Evolutionary conservation across 2,329 filamentous ascomycete species (phyloP).

Genomic region (Pyrenophora tritici-repentis): DNA sequence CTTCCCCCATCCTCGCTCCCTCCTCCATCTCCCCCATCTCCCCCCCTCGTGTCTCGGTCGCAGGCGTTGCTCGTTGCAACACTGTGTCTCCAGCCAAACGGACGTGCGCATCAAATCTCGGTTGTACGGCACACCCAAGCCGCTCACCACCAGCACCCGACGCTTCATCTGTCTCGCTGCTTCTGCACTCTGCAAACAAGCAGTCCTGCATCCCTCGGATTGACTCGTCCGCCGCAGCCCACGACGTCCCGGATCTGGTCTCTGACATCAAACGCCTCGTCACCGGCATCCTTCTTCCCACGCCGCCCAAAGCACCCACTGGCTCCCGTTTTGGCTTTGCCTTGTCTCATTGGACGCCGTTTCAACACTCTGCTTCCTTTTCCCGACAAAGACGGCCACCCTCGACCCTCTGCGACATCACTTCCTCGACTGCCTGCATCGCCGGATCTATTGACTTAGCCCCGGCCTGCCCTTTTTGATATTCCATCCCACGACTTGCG

Average conservation of each 20-base stretch:
- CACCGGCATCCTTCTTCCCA: constrained; percentile 10
- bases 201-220: constrained; percentile 6
- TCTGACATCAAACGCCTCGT: constrained; percentile 16
- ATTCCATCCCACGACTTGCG: constrained; percentile 15
- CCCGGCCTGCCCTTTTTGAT: constrained; percentile 36
- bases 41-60: constrained; percentile 15
- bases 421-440: constrained; percentile 23
- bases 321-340: constrained; percentile 14
- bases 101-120: constrained; percentile 17
- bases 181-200: constrained; percentile 11
- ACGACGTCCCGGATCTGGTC: neutral
- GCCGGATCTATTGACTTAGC: constrained; percentile 50
- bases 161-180: constrained; percentile 15
- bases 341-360: constrained; percentile 19
- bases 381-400: constrained; percentile 7
- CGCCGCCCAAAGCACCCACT: constrained; percentile 9
- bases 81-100: constrained; percentile 11
- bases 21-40: constrained; percentile 12
- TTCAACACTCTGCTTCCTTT: constrained; percentile 23
- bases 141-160: constrained; percentile 11
- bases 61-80: constrained; percentile 29
- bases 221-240: constrained; percentile 8
- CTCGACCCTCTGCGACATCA: constrained; percentile 22
- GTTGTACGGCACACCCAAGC: constrained; percentile 15
- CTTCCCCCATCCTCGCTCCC: constrained; percentile 12